A percentile compares a stretch with the other conserved stretches of the same genome.
phyloP scores from a whole-genome alignment of 1,139 yeast genomes.

The Hanseniaspora uvarum region DNA sequence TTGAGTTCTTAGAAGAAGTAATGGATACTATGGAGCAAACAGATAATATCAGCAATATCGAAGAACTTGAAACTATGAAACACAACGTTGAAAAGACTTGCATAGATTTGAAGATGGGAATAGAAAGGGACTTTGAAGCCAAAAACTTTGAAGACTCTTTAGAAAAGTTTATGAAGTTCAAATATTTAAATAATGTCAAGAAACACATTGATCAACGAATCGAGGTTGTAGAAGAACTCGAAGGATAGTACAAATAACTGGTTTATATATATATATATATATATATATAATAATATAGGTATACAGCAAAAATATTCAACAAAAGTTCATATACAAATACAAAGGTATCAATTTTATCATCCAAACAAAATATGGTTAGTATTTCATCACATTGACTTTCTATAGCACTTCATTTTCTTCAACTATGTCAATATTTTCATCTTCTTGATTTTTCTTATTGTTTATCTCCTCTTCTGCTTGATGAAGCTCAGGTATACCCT shows the following conservation, averaged over 20 bases:
- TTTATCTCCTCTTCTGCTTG: conserved; percentile 9
- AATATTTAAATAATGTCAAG: background rate
- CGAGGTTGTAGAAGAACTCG: background rate
- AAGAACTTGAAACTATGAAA: conserved; percentile 9
- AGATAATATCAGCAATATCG: background rate
- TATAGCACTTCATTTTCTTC: background rate
- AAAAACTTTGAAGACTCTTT: background rate
- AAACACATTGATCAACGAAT: conserved; percentile 9
- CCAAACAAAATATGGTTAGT: background rate
- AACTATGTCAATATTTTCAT: conserved; percentile 18
- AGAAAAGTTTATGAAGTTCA: conserved; percentile 11
- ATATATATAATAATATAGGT: too few species aligned
- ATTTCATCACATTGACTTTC: background rate
- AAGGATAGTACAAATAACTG: background rate
- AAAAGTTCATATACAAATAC: background rate
- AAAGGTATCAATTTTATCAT: background rate
- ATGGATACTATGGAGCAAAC: conserved; percentile 16
- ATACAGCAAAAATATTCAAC: too few species aligned
- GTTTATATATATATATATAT: too few species aligned
- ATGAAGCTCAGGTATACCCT: conserved; percentile 37
- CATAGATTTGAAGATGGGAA: background rate
- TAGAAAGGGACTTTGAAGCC: conserved; percentile 4
- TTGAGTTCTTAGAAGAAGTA: conserved; percentile 14
- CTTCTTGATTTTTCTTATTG: background rate
- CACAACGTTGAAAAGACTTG: background rate